Percentiles rank a stretch among this genome's conserved stretches.
Evolutionary conservation across 106 monocot species (phyloP).

Genomic region (Chionographis japonica): DNA sequence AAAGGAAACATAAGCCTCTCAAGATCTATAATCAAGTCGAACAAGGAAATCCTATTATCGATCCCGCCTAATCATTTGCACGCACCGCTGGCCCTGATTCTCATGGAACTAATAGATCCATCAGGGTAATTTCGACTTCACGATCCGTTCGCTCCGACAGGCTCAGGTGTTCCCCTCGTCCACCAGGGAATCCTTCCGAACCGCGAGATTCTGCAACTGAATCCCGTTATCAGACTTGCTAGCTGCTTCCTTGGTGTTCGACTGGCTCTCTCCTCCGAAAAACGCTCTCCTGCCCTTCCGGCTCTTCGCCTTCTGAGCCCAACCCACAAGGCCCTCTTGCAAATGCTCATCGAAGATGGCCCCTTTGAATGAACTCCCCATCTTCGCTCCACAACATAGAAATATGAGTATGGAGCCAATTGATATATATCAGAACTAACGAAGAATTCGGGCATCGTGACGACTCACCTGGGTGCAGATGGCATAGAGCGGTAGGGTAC

Average conservation of each 20-base stretch:
- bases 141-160: too few species aligned
- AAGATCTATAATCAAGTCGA: too few species aligned
- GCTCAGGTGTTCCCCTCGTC: background rate
- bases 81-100: too few species aligned
- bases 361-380: slow-evolving; percentile 65
- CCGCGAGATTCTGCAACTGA: background rate
- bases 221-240: background rate
- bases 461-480: slow-evolving; percentile 56
- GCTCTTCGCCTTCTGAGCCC: slow-evolving; percentile 42
- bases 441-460: background rate
- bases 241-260: background rate
- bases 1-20: too few species aligned
- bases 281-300: slow-evolving; percentile 14
- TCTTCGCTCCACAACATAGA: slow-evolving; percentile 18
- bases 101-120: too few species aligned
- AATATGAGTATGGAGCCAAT: background rate
- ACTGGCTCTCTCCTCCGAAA: background rate
- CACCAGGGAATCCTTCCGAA: background rate
- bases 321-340: slow-evolving; percentile 36
- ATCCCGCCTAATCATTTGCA: too few species aligned
- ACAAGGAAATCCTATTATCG: too few species aligned
- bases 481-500: slow-evolving; percentile 65
- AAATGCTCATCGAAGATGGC: slow-evolving; percentile 59
- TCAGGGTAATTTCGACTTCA: too few species aligned
- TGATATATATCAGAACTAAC: background rate